Base-by-base conservation (phyloP, 345 rosid genomes). In the Odontarrhena argentea region DNA sequence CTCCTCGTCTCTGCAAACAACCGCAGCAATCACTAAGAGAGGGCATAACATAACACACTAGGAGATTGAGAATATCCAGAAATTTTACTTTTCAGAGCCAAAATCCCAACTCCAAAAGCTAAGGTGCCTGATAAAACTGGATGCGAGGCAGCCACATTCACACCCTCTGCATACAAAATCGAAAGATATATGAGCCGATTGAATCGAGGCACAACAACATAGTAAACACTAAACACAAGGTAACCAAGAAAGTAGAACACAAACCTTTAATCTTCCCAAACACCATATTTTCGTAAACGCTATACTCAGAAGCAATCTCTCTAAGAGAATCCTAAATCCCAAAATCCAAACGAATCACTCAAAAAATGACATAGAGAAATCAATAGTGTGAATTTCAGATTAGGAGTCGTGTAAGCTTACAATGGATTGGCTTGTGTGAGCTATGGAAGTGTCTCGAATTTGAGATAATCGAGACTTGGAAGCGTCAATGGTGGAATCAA, bases 251-350 rank as follows among this genome's bases (percentile, higher is more conserved):
- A 6, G 12, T 25, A 54, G 42, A 55, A 71, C n/a, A 18, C 35
- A 28, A 22, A 90, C 97, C 97, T 85, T 86, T 90, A 53, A 85
- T 63, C 70, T 79, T 87, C 59, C 80, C 84, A 32, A 93, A 81
- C 12, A 77, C 58, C 65, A 79, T 65, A 32, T 71, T 75, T 71
- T 87, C 97, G 15, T 90, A 84, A 53, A 69, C 84, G 44, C 25
- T 74, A 60, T 83, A 76, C 78, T 82, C 79, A n/a, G 86, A 80
- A 71, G 70, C 87, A 9, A 79, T 67, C 38, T 87, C 86, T 69
- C 78, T 46, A 55, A 86, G 50, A 50, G 81, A 81, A 63, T 80
- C 89, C 96, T 92, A 73, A 40, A 67, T 38, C 28, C 42, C 62
- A 70, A 46, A 9, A 28, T 28, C 18, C 30, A 37, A 64, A 32